Base-by-base conservation (phyloP, 31 red algal genomes). In the Odonthalia washingtoniensis region DNA sequence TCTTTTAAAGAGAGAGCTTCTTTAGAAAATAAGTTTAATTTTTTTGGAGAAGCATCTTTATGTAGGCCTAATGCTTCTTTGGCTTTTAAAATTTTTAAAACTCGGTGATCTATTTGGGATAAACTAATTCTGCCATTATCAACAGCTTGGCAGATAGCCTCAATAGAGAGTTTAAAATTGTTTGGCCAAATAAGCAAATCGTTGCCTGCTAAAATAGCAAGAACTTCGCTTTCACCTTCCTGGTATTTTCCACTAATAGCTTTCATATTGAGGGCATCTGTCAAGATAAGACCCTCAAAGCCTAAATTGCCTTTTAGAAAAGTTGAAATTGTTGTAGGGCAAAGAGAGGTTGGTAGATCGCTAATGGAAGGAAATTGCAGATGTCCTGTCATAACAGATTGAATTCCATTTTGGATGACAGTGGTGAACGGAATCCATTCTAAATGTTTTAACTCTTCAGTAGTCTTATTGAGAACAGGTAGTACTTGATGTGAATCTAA, bases 211-310 rank as follows among this genome's bases (percentile, higher is more conserved):
- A 41, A 37, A 28, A 75, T 28, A 75, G 36, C 72, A 38, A 38
- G 33, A 28, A 43, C 31, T 40, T 37, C 72, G 31, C 26, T 75
- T 39, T 75, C 72, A 30, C 40, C 72, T 28, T 41, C 40, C 72
- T 41, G 31, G 38, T 38, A 75, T 28, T 75, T 32, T 39, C 27
- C 38, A 35, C 32, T 43, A 40, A 81, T 38, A 53, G 44, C 77
- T 64, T 81, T 65, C 77, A 81, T 81, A 34, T 81, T 43, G 26
- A 81, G 30, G 62, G 40, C 77, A 43, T 81, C 77, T 35, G 44
- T 81, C 26, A 81, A 64, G 37, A 57, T 64, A 27, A 81, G 35
- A 28, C 77, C 77, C 28, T 34, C 28, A 81, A 81, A 81, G 28
- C 46, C 44, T 32, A 81, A 64, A 38, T 45, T 45, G 42, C 62